Percentiles rank a stretch among this genome's conserved stretches.
phyloP scores from a whole-genome alignment of 2,329 filamentous ascomycete species.

The Cadophora sp. region DNA sequence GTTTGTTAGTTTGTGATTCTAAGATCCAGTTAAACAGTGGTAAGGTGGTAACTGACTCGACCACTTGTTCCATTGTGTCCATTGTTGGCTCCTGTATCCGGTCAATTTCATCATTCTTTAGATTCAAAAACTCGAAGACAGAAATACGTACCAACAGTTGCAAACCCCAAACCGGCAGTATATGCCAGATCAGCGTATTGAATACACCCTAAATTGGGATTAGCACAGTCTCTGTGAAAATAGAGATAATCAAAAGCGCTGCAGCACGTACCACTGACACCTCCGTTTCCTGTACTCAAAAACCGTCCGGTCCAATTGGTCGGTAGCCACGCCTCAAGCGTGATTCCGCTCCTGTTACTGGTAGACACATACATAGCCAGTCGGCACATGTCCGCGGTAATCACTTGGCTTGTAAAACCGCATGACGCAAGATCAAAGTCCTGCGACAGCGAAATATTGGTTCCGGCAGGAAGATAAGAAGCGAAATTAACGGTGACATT shows the following conservation, averaged over 20 bases:
- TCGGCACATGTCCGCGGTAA: constrained; percentile 29
- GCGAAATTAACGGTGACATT: too few relatives aligned
- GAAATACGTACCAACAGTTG: constrained; percentile 31
- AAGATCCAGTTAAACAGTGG: too few relatives aligned
- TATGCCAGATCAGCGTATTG: constrained; percentile 36
- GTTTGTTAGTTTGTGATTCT: too few relatives aligned
- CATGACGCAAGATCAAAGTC: constrained; percentile 30
- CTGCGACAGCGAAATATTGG: constrained; percentile 25
- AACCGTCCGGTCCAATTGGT: constrained; percentile 52
- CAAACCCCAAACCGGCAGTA: constrained; percentile 33
- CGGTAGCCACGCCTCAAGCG: constrained; percentile 41
- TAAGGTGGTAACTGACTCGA: constrained; percentile 24
- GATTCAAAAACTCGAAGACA: neutral
- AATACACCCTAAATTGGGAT: too few relatives aligned
- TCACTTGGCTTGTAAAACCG: constrained; percentile 18
- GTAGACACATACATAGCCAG: constrained; percentile 33
- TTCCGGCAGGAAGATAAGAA: constrained; percentile 27
- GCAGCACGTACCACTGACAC: too few relatives aligned
- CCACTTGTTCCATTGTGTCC: constrained; percentile 41
- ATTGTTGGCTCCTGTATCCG: constrained; percentile 34
- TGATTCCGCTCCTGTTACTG: constrained; percentile 27
- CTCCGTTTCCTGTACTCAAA: constrained; percentile 44
- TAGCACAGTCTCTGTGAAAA: too few relatives aligned
- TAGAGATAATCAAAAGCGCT: too few relatives aligned
- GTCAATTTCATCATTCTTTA: neutral